These are phyloP conservation scores for Sindora glabra DNA, from an alignment of 306 rosid genomes.

Conservation along the genomic window DNA sequence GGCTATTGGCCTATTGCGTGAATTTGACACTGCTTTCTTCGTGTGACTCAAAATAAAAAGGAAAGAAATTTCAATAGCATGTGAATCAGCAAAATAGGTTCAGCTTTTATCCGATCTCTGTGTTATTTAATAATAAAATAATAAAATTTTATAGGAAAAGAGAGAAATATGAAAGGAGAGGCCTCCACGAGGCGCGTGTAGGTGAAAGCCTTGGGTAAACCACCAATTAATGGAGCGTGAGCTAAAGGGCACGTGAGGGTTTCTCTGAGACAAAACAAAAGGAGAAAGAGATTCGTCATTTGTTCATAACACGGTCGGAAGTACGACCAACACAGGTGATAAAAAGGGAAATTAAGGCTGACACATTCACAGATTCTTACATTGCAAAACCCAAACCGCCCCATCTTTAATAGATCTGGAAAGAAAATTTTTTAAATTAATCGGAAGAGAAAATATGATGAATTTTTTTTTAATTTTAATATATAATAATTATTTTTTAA, in stretches of 20 bases:
- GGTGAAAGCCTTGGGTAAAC: not conserved
- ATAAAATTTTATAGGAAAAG: too few species aligned
- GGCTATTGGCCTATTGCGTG: too few species aligned
- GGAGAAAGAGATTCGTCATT: slow-evolving; percentile 32
- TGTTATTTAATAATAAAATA: too few species aligned
- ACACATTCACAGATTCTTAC: slow-evolving; percentile 28
- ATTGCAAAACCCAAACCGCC: not conserved
- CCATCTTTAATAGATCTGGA: too few species aligned
- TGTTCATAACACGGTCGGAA: slow-evolving; percentile 40
- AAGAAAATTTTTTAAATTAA: too few species aligned
- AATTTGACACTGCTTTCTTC: too few species aligned
- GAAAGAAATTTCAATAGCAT: not conserved
- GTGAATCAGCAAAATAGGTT: slow-evolving; percentile 14
- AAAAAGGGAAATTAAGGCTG: slow-evolving; percentile 10
- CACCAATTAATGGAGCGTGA: not conserved
- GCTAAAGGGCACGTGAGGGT: not conserved
- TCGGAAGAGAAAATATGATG: too few species aligned
- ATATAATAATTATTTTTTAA: too few species aligned
- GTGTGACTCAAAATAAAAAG: not conserved
- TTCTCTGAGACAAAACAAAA: slow-evolving; percentile 5
- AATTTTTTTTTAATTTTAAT: too few species aligned
- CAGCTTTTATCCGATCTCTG: slow-evolving; percentile 8
- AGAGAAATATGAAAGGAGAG: too few species aligned
- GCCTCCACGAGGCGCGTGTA: not conserved
- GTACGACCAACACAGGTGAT: slow-evolving; percentile 13